Evolutionary conservation across 768 basidiomycete genomes (phyloP).

Genomic region (Tricholoma saponaceum): DNA sequence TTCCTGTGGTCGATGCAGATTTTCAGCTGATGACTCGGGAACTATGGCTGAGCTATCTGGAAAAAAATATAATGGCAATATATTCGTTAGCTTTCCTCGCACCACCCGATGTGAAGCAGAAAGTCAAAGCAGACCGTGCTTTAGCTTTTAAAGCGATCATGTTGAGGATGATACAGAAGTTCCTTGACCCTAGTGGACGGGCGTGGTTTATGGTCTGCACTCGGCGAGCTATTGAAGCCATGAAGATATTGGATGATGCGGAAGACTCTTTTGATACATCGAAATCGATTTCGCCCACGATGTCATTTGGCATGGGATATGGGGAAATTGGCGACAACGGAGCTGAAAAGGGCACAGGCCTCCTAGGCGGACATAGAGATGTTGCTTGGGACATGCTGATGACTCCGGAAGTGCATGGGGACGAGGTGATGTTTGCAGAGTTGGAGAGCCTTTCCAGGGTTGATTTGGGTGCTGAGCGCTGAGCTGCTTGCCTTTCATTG

Average conservation of each 20-base stretch:
- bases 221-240: conserved; percentile 67
- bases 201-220: conserved; percentile 49
- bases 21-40: conserved; percentile 63
- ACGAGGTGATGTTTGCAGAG: conserved; percentile 72
- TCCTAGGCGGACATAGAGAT: conserved; percentile 70
- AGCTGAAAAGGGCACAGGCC: conserved; percentile 68
- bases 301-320: conserved; percentile 85
- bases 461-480: conserved; percentile 42
- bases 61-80: conserved; percentile 76
- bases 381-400: conserved; percentile 70
- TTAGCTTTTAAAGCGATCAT: conserved; percentile 70
- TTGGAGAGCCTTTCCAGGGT: conserved; percentile 76
- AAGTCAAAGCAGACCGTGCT: conserved; percentile 58
- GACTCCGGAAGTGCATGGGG: conserved; percentile 55
- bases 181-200: conserved; percentile 53
- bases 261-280: conserved; percentile 72
- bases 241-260: conserved; percentile 76
- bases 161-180: conserved; percentile 66
- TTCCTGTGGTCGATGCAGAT: conserved; percentile 79
- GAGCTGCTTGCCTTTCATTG: not conserved
- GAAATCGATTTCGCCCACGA: conserved; percentile 52
- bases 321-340: conserved; percentile 65
- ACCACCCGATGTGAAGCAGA: conserved; percentile 67
- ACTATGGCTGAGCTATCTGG: conserved; percentile 72
- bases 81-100: conserved; percentile 87